phyloP scores from a whole-genome alignment of 352 stramenopile genomes.

The Blastocystis sp. region DNA sequence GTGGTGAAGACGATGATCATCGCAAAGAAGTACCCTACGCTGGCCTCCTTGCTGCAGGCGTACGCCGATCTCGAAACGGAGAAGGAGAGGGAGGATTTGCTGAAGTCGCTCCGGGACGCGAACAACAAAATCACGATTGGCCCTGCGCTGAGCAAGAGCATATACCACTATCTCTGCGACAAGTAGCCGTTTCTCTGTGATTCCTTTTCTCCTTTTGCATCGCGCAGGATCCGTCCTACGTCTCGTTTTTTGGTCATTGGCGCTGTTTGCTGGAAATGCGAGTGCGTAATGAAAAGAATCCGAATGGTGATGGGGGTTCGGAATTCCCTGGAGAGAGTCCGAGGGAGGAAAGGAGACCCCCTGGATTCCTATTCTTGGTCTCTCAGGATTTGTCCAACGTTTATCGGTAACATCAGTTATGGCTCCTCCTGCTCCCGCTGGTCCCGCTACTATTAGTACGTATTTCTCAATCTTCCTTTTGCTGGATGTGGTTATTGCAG shows the following conservation, averaged over 20 bases:
- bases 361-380: constrained; percentile 54
- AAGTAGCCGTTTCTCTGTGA: constrained; percentile 12
- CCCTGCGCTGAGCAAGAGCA: constrained; percentile 49
- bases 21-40: constrained; percentile 23
- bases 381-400: constrained; percentile 69
- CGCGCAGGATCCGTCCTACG: too few relatives aligned
- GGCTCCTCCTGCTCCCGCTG: constrained; percentile 74
- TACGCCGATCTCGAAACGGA: neutral
- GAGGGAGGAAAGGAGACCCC: neutral
- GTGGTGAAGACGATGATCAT: constrained; percentile 54
- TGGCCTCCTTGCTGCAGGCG: constrained; percentile 11
- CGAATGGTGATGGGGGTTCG: neutral
- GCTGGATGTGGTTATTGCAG: neutral
- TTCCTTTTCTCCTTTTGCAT: too few relatives aligned
- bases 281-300: neutral
- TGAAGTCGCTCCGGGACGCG: constrained; percentile 35
- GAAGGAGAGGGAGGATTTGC: constrained; percentile 52
- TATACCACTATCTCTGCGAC: constrained; percentile 51
- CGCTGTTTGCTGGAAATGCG: constrained; percentile 26
- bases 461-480: constrained; percentile 24
- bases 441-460: constrained; percentile 73
- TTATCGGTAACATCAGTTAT: constrained; percentile 53
- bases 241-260: constrained; percentile 50
- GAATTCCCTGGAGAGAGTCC: neutral
- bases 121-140: constrained; percentile 22